Conservation (phyloP, 441 rosid genomes). For the Gossypium laxum region DNA sequence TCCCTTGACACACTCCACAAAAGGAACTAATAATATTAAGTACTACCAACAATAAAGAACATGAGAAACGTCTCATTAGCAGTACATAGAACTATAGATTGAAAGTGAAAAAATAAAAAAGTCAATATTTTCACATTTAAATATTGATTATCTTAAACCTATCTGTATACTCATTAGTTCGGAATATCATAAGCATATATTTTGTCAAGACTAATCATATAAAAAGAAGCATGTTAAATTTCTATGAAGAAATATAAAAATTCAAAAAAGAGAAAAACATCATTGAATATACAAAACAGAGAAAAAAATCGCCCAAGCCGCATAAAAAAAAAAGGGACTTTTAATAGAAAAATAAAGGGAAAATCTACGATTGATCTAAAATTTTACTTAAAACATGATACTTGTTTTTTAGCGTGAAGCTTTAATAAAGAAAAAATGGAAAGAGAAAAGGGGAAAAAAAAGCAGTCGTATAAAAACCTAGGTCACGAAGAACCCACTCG, state of each 20-base stretch:
- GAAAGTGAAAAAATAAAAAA: not conserved
- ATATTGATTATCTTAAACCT: not conserved
- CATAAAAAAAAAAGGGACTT: not conserved
- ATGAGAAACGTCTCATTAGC: not conserved
- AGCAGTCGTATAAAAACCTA: slow-evolving; percentile 4
- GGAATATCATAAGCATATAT: not conserved
- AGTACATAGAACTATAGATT: not conserved
- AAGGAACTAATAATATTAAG: not conserved
- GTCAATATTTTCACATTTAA: not conserved
- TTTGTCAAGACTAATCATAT: not conserved
- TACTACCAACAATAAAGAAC: not conserved
- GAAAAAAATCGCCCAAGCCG: not conserved
- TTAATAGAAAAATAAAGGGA: not conserved
- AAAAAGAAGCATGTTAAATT: not conserved
- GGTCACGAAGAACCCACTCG: not conserved
- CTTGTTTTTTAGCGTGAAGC: not conserved
- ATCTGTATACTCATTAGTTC: not conserved
- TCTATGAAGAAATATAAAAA: not conserved
- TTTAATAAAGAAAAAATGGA: not conserved
- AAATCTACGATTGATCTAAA: not conserved
- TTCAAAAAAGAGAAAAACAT: not conserved
- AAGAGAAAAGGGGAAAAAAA: not conserved
- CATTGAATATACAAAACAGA: not conserved
- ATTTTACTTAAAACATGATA: not conserved
- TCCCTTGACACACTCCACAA: not conserved